Base-by-base conservation (phyloP, 345 rosid species). In the Eucalyptus erythrocorys region DNA sequence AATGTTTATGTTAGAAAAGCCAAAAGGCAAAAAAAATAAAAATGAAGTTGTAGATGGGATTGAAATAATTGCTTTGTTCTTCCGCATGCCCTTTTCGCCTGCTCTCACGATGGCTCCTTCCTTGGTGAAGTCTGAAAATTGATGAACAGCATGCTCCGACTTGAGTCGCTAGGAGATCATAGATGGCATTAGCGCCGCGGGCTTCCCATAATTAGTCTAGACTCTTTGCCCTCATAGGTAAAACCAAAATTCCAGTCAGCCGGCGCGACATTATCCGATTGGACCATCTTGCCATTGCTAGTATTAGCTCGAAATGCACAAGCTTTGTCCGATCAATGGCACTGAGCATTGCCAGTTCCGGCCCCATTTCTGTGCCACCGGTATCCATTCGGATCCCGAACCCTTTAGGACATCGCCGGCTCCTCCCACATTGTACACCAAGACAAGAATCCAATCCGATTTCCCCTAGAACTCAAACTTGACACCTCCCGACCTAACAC, bases 401-500 rank as follows among this genome's bases (percentile, higher is more conserved):
- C 91, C 93, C 86, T 89, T 93, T 30, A 93, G 86, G 43, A 93
- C 90, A 87, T 91, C 89, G 47, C 93, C 91, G 5, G 80, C 89
- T 34, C 91, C 92, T 91, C 45, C 45, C 82, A 10, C 82, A 37
- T 37, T 88, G 89, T 86, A 90, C 86, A 90, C 89, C 43, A 88
- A 59, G 48, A 87, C 91, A 9, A 90, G 40, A 22, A 89, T 37
- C 92, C 93, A 91, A 61, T 87, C 61, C 59, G 85, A 90, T 57
- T 93, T 91, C 11, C 92, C 94, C 66, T 85, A 64, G 48, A 93
- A 84, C 64, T 85, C 48, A 68, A 91, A 92, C 86, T 85, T 87
- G 40, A 91, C 24, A 24, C 94, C 93, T 13, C 91, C 94, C 3
- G 8, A 42, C 88, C 53, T 86, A 48, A 14, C 40, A n/a, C 90